Base-by-base conservation (phyloP, 108 stramenopile genomes). In the Skeletonema grethae region DNA sequence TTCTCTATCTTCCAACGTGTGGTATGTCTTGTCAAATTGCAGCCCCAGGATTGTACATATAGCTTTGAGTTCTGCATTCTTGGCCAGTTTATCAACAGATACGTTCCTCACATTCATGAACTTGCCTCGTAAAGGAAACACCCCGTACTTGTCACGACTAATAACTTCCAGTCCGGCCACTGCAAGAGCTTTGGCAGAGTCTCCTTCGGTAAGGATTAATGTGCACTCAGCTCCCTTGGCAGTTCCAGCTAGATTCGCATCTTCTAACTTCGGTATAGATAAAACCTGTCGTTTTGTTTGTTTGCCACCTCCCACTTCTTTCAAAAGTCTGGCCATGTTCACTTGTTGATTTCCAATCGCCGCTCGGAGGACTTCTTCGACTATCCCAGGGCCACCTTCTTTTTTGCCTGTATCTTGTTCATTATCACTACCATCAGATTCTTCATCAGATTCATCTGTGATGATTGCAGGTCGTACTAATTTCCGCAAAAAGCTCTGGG, bases 71-170 rank as follows among this genome's bases (percentile, higher is more conserved):
- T 99, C 99, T 24, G 86, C 95, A 85, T 99, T 99, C 55, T 94
- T 97, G 45, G 90, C 70, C 43, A 99, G 70, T 73, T 97, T 92
- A 10, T 78, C 66, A 25, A 88, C 70, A 18, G 94, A 68, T 7
- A 97, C 97, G 67, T 97, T 89, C 7, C 99, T 87, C 10, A 99
- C 99, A 77, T 99, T 99, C 60, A 99, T 80, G 57, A 96, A 95
- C 82, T 99, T 99, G 15, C 99, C 99, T n/a, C 96, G 90, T 2
- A 99, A 86, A 0, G 99, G 99, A 82, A 99, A 99, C 4, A 99
- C 98, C 7, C 99, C 99, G 81, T 92, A 98, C 11, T 82, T 48
- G 55, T 97, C 95, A 12, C 99, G 77, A 8, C 99, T 98, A 34
- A 99, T 93, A n/a, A 98, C 90, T 66, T 96, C 91, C 18, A 99